A percentile compares a stretch with the other conserved stretches of the same genome.
Evolutionary conservation across 2,329 filamentous ascomycete genomes (phyloP).

Genomic region (Elsinoe ampelina): DNA sequence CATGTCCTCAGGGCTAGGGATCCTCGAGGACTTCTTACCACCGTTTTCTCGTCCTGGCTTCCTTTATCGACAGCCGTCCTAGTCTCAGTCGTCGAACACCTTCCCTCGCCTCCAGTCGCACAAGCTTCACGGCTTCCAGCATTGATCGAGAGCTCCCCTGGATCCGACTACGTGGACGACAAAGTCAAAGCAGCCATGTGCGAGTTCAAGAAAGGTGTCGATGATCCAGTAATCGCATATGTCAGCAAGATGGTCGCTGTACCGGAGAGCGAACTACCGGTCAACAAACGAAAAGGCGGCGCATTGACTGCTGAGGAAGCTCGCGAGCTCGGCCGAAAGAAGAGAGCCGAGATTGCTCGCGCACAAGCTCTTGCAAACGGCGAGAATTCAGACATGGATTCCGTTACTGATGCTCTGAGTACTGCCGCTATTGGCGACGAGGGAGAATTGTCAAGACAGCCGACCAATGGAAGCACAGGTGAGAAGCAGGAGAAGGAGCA

Average conservation of each 20-base stretch:
- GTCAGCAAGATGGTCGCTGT: conserved; percentile 98
- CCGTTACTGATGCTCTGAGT: conserved; percentile 52
- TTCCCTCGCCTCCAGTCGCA: conserved; percentile 73
- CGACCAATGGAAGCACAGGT: conserved; percentile 32
- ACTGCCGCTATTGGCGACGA: conserved; percentile 50
- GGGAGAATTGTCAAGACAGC: conserved; percentile 18
- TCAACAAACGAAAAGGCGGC: conserved; percentile 67
- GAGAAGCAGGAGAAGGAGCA: conserved; percentile 61
- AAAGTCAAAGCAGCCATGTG: conserved; percentile 71
- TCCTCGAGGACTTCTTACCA: conserved; percentile 70
- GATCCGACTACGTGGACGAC: conserved; percentile 58
- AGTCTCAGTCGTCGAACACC: conserved; percentile 85
- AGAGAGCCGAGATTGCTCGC: conserved; percentile 77
- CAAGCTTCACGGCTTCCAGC: conserved; percentile 73
- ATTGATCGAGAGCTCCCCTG: conserved; percentile 71
- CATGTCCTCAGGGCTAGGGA: conserved; percentile 79
- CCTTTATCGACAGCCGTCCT: conserved; percentile 85
- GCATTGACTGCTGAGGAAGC: conserved; percentile 82
- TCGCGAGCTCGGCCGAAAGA: conserved; percentile 74
- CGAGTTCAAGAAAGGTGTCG: conserved; percentile 59
- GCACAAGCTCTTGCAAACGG: conserved; percentile 54
- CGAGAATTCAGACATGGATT: conserved; percentile 42
- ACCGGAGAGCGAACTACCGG: conserved; percentile 80
- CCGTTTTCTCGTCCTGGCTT: conserved; percentile 82
- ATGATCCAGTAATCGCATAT: conserved; percentile 80